Evolutionary conservation across 768 basidiomycete species (phyloP).

Genomic region (Leccinum subtestaceum): DNA sequence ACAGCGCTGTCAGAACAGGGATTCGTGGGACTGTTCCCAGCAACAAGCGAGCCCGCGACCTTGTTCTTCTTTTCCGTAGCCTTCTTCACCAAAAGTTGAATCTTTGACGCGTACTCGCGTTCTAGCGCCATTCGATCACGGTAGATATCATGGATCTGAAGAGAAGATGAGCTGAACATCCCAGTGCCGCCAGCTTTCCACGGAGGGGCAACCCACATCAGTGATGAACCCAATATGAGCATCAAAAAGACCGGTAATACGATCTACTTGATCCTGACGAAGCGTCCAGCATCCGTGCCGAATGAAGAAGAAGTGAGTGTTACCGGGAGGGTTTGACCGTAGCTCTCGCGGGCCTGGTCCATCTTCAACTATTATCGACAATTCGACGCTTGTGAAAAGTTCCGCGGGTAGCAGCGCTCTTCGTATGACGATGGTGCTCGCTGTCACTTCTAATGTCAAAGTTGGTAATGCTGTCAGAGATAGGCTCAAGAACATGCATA

Average conservation of each 20-base stretch:
- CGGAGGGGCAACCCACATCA: conserved; percentile 48
- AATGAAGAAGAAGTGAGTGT: conserved; percentile 8
- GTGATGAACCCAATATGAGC: conserved; percentile 60
- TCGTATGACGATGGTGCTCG: not conserved
- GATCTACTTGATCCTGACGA: conserved; percentile 69
- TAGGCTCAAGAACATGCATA: not conserved
- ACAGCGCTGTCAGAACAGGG: conserved; percentile 51
- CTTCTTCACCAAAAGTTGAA: conserved; percentile 64
- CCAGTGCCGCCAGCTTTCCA: not conserved
- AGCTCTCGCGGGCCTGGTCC: conserved; percentile 30
- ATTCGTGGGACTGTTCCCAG: conserved; percentile 70
- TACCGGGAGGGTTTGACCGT: conserved; percentile 57
- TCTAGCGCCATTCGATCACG: conserved; percentile 64
- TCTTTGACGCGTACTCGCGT: conserved; percentile 73
- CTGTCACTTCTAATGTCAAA: conserved; percentile 3
- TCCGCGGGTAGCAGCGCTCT: not conserved
- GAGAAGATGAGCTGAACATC: conserved; percentile 1
- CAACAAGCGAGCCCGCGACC: conserved; percentile 48
- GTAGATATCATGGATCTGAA: conserved; percentile 72
- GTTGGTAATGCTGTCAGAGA: not conserved
- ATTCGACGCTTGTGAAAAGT: not conserved
- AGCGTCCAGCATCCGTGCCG: conserved; percentile 7
- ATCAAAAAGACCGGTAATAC: conserved; percentile 55
- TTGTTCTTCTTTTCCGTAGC: conserved; percentile 70
- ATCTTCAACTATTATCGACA: conserved; percentile 4